Evolutionary conservation across 495 filamentous ascomycete species (phyloP), one percentile per base, ranked within the genome.

Genomic region (Elasticomyces elasticus): DNA sequence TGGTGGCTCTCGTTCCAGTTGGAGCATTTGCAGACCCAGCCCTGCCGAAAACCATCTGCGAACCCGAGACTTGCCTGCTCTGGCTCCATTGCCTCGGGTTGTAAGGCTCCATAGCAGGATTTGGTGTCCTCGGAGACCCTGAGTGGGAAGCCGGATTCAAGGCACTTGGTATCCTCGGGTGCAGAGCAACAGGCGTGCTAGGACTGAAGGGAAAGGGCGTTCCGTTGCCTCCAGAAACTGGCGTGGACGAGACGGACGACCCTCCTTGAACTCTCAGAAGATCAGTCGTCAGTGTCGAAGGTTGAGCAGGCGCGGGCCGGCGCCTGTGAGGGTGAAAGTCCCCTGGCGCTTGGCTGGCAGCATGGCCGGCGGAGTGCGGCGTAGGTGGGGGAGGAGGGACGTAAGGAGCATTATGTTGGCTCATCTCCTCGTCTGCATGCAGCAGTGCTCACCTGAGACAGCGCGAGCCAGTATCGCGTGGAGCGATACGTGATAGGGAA

Each of bases 11-110:
- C 37, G 55, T 52, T 11, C 60, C 54, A n/a, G 15, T 25, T 25
- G 61, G 17, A 5, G 37, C 49, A 20, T 33, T 57, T 49, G 11
- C 38, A 27, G 35, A 25, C 45, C 35, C 35, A 17, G 35, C 35
- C 13, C 15, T 60, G 27, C 62, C 64, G 55, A 49, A 69, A 54
- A 35, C 63, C 53, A 54, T 66, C 65, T 54, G 50, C 23, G 27
- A 57, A 55, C 47, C 62, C 43, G 27, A 67, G 20, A 47, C 43
- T 25, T 48, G 65, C 53, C 54, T 38, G 1, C 59, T 56, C 50
- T 64, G 62, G 37, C 64, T 61, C 69, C 69, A 72, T 61, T 70
- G 66, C 49, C 64, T 59, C 11, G 69, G 69, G 57, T 72, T 69
- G 60, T 72, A 72, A 13, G 65, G 59, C 24, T 62, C 51, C 50